These are phyloP conservation scores for Chalciporus piperatoides DNA, from an alignment of 1,284 basidiomycete species.

Conservation along the genomic window DNA sequence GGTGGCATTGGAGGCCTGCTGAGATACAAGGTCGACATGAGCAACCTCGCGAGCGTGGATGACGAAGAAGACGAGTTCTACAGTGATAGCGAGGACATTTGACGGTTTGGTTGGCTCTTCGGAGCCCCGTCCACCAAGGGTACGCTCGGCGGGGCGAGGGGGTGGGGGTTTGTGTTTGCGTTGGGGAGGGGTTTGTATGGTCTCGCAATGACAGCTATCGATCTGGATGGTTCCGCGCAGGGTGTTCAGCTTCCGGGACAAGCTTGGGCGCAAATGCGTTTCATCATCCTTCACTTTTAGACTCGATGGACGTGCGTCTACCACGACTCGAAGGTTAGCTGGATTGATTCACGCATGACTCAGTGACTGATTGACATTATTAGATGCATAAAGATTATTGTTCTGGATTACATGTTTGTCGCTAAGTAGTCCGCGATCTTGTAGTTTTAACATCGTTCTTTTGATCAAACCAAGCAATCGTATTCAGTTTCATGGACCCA, in stretches of 20 bases:
- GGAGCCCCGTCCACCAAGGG: conserved; percentile 61
- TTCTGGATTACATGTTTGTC: conserved; percentile 22
- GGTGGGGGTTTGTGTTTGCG: conserved; percentile 26
- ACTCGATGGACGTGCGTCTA: conserved; percentile 14
- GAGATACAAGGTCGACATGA: conserved; percentile 95
- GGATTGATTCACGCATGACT: not conserved
- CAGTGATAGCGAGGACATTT: conserved; percentile 77
- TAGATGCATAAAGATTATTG: conserved; percentile 14
- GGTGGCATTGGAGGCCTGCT: conserved; percentile 96
- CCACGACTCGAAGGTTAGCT: conserved; percentile 25
- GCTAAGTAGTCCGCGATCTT: conserved; percentile 22
- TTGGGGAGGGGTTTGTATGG: conserved; percentile 3
- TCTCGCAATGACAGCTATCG: conserved; percentile 4
- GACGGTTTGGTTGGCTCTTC: conserved; percentile 78
- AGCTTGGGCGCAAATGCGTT: conserved; percentile 5
- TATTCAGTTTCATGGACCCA: conserved; percentile 1
- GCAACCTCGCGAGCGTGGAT: conserved; percentile 73
- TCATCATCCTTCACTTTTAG: conserved; percentile 8
- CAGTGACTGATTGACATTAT: conserved; percentile 9
- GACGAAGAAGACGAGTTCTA: conserved; percentile 57
- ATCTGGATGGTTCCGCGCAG: not conserved
- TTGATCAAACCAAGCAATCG: conserved; percentile 24
- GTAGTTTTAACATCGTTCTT: conserved; percentile 22
- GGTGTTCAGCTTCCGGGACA: conserved; percentile 9
- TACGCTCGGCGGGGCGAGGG: conserved; percentile 58